A percentile compares a stretch with the other conserved stretches of the same genome.
phyloP scores from a whole-genome alignment of 805 yeast genomes.

The Ogataea chonburiensis region DNA sequence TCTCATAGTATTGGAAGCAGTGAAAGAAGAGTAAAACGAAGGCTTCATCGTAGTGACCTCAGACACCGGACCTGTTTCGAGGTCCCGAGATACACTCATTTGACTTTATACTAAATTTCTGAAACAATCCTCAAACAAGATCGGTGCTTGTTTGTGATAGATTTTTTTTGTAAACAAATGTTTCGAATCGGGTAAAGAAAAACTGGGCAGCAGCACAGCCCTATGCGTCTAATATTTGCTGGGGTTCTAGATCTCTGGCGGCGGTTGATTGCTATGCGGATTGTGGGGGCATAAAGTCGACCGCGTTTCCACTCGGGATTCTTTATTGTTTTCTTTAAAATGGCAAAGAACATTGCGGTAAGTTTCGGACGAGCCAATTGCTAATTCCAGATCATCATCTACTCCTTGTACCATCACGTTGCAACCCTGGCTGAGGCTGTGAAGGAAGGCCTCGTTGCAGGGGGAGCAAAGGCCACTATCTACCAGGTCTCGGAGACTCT shows the following conservation, averaged over 20 bases:
- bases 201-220: constrained; percentile 11
- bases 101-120: constrained; percentile 4
- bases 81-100: constrained; percentile 2
- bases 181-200: constrained; percentile 7
- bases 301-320: too few relatives aligned
- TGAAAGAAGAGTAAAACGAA: constrained; percentile 21
- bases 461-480: constrained; percentile 69
- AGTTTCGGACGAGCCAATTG: constrained; percentile 4
- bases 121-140: constrained; percentile 13
- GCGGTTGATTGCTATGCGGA: too few relatives aligned
- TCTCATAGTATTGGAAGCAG: constrained; percentile 22
- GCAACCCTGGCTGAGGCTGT: constrained; percentile 66
- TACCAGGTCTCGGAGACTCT: constrained; percentile 83
- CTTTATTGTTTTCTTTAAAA: too few relatives aligned
- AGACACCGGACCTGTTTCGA: not conserved
- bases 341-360: constrained; percentile 26
- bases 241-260: too few relatives aligned
- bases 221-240: too few relatives aligned
- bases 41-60: constrained; percentile 11
- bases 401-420: constrained; percentile 80
- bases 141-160: constrained; percentile 6
- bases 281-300: too few relatives aligned
- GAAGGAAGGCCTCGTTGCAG: constrained; percentile 64
- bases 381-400: constrained; percentile 54
- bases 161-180: constrained; percentile 14